These are phyloP conservation scores for Zizania latifolia DNA, from an alignment of 176 grass and related monocot genomes.

Conservation along the genomic window DNA sequence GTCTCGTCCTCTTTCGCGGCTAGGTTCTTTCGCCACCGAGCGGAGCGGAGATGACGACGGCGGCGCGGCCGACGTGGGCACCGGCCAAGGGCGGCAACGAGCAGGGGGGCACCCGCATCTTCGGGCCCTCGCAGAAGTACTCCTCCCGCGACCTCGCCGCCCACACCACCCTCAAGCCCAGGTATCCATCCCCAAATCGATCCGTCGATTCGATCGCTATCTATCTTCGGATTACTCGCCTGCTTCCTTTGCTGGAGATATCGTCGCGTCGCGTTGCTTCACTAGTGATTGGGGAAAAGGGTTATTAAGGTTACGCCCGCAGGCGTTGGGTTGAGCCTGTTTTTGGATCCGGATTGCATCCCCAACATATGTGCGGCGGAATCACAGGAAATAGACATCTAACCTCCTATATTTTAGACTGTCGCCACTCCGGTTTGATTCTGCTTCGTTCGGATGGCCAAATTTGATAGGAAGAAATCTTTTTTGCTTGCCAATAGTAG, in stretches of 20 bases:
- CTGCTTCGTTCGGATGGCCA: neutral
- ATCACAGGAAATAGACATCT: neutral
- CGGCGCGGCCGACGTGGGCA: conserved; percentile 94
- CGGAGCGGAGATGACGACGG: conserved; percentile 71
- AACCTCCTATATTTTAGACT: neutral
- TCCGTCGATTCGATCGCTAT: neutral
- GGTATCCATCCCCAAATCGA: conserved; percentile 12
- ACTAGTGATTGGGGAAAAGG: neutral
- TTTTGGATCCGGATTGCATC: neutral
- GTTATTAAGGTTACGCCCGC: too few species aligned
- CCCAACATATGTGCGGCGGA: neutral
- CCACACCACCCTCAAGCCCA: conserved; percentile 93
- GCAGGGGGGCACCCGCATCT: conserved; percentile 89
- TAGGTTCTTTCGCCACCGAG: too few species aligned
- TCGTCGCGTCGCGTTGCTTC: neutral
- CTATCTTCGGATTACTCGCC: neutral
- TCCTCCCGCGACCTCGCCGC: conserved; percentile 90
- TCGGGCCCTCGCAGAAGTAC: conserved; percentile 79
- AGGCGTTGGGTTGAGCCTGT: neutral
- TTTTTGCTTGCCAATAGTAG: neutral
- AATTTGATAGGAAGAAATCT: neutral
- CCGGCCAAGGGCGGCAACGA: conserved; percentile 97
- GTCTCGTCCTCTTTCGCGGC: too few species aligned
- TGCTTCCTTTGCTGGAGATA: neutral
- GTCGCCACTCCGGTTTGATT: neutral